These are phyloP conservation scores for Termitomyces eurrhizus DNA, from an alignment of 768 basidiomycete genomes.

Conservation along the genomic window DNA sequence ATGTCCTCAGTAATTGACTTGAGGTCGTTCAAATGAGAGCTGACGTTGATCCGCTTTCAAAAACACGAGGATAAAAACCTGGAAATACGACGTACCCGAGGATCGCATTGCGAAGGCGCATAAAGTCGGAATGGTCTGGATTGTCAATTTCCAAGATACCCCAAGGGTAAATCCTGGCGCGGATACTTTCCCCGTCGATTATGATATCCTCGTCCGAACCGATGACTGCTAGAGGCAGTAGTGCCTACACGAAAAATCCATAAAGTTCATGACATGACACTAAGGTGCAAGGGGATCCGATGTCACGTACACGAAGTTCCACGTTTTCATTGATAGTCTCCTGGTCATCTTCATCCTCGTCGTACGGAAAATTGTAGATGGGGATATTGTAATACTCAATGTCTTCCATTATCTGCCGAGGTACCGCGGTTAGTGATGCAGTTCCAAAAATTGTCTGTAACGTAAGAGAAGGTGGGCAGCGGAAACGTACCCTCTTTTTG, in stretches of 20 bases:
- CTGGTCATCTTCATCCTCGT: constrained; percentile 90
- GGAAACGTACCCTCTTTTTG: constrained; percentile 62
- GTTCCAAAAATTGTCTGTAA: not conserved
- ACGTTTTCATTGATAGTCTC: constrained; percentile 88
- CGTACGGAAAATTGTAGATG: constrained; percentile 93
- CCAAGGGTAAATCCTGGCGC: constrained; percentile 89
- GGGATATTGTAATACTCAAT: constrained; percentile 88
- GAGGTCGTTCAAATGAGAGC: constrained; percentile 80
- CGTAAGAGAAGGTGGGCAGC: constrained; percentile 10
- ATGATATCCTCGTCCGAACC: constrained; percentile 87
- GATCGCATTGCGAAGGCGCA: constrained; percentile 72
- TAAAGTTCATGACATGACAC: too few relatives aligned
- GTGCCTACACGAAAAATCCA: constrained; percentile 29
- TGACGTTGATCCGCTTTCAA: constrained; percentile 22
- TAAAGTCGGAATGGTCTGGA: constrained; percentile 87
- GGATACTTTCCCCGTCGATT: constrained; percentile 72
- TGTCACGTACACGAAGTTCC: constrained; percentile 64
- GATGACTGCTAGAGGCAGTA: constrained; percentile 85
- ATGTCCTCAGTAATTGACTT: constrained; percentile 83
- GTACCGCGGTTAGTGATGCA: constrained; percentile 14
- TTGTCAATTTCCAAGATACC: constrained; percentile 91
- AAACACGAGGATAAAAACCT: constrained; percentile 11
- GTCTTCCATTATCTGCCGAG: constrained; percentile 81
- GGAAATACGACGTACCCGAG: constrained; percentile 42
- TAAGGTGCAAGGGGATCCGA: not conserved